These are phyloP conservation scores for Austroboletus eburneus DNA, from an alignment of 768 basidiomycete species.

Conservation along the genomic window DNA sequence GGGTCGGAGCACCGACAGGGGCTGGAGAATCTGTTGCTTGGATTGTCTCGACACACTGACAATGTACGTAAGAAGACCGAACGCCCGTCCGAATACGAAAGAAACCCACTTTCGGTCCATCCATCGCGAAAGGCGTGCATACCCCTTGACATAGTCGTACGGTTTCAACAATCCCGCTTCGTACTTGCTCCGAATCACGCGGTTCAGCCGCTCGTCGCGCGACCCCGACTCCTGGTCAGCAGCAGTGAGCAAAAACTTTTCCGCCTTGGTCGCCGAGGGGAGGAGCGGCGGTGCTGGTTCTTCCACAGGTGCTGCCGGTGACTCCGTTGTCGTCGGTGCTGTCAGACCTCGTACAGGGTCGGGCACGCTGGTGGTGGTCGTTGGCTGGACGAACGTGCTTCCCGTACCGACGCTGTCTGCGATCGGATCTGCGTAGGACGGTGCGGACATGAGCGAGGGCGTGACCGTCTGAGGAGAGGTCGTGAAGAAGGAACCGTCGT, in stretches of 20 bases:
- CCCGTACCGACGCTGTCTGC: slow-evolving; percentile 3
- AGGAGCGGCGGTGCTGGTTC: slow-evolving; percentile 50
- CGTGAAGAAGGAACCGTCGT: slow-evolving; percentile 78
- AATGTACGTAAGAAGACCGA: too few relatives aligned
- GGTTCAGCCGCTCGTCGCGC: slow-evolving; percentile 81
- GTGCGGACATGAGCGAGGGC: slow-evolving; percentile 46
- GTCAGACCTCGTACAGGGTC: slow-evolving; percentile 8
- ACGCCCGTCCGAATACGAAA: too few relatives aligned
- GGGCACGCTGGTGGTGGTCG: slow-evolving; percentile 16
- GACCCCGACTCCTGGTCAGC: slow-evolving; percentile 93
- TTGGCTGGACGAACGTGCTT: slow-evolving; percentile 14
- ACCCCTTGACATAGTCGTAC: slow-evolving; percentile 96
- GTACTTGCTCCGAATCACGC: slow-evolving; percentile 94
- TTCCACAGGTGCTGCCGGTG: slow-evolving; percentile 30
- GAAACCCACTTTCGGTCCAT: slow-evolving; percentile 82
- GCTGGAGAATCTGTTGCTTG: slow-evolving; percentile 87
- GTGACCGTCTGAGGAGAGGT: slow-evolving; percentile 43
- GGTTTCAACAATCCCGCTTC: slow-evolving; percentile 94
- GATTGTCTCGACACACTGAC: slow-evolving; percentile 83
- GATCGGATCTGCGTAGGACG: slow-evolving; percentile 19
- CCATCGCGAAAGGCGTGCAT: slow-evolving; percentile 86
- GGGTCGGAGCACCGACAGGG: slow-evolving; percentile 77
- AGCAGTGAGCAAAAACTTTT: slow-evolving; percentile 86
- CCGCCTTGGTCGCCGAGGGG: slow-evolving; percentile 74
- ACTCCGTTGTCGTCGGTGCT: slow-evolving; percentile 14